phyloP scores from a whole-genome alignment of 1,139 yeast species.

The Protomyces arabidopsidicola region DNA sequence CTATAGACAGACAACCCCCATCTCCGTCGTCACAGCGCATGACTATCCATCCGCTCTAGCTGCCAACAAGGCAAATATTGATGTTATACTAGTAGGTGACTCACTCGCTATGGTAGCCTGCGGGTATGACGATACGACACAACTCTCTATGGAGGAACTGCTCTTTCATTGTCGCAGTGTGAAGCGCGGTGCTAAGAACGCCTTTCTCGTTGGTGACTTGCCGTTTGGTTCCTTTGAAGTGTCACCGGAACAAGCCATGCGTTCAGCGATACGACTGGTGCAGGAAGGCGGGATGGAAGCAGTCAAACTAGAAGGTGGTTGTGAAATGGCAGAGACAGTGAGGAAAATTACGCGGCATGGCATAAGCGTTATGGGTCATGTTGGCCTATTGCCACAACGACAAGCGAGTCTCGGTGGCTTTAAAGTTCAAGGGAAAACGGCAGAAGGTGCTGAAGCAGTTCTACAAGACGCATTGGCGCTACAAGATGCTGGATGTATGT shows the following conservation, averaged over 20 bases:
- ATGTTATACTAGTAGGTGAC: constrained; percentile 78
- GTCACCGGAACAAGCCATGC: constrained; percentile 59
- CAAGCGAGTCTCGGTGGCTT: constrained; percentile 79
- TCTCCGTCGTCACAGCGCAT: constrained; percentile 71
- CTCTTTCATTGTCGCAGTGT: constrained; percentile 73
- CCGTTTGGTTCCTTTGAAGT: constrained; percentile 84
- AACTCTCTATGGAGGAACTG: constrained; percentile 49
- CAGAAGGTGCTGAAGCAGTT: constrained; percentile 50
- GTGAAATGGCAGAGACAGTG: constrained; percentile 50
- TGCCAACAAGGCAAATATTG: constrained; percentile 66
- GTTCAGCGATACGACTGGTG: constrained; percentile 58
- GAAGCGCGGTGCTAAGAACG: constrained; percentile 55
- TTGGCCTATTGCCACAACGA: constrained; percentile 88
- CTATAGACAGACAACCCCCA: constrained; percentile 49
- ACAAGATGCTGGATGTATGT: constrained; percentile 73
- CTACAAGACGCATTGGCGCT: constrained; percentile 63
- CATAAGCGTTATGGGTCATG: constrained; percentile 86
- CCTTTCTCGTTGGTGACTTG: constrained; percentile 77
- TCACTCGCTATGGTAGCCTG: constrained; percentile 87
- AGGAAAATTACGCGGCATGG: constrained; percentile 57
- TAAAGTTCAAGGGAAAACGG: constrained; percentile 70
- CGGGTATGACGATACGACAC: constrained; percentile 52
- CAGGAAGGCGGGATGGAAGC: constrained; percentile 63
- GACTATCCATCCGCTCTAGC: constrained; percentile 73
- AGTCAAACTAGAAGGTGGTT: constrained; percentile 84